Evolutionary conservation across 2,329 filamentous ascomycete species (phyloP).

Genomic region (Penicillium sp.): DNA sequence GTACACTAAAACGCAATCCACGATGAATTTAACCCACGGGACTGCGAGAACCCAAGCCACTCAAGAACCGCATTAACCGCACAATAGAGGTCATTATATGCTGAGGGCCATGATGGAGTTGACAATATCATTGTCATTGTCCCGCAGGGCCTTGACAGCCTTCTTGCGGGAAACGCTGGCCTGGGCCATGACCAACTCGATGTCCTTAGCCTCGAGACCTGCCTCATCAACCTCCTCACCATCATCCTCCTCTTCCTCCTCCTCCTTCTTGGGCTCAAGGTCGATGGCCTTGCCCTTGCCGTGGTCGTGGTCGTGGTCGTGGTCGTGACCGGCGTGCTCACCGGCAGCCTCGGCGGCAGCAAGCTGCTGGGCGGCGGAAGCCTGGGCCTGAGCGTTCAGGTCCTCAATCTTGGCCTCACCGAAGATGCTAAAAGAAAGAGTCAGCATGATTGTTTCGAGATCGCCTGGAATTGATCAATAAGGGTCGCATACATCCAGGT

Average conservation of each 20-base stretch:
- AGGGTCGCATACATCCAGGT: constrained; percentile 86
- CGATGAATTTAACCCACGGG: constrained; percentile 32
- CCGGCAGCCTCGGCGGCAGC: constrained; percentile 70
- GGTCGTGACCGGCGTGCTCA: constrained; percentile 65
- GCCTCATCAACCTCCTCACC: constrained; percentile 93
- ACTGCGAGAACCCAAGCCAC: constrained; percentile 37
- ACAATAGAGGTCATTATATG: constrained; percentile 57
- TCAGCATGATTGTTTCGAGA: constrained; percentile 26
- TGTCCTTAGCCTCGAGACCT: constrained; percentile 97
- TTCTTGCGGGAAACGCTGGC: constrained; percentile 96
- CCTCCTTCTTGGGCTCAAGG: constrained; percentile 66
- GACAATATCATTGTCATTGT: constrained; percentile 99
- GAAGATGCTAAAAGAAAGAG: constrained; percentile 72
- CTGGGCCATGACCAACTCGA: constrained; percentile 98
- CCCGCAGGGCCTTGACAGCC: constrained; percentile 91
- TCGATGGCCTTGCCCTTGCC: constrained; percentile 71
- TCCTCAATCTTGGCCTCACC: constrained; percentile 99
- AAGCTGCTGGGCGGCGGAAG: constrained; percentile 92
- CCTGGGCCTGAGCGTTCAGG: constrained; percentile 96
- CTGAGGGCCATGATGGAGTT: constrained; percentile 99
- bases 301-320: constrained; percentile 38
- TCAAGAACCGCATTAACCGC: constrained; percentile 23
- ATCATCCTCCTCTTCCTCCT: constrained; percentile 87
- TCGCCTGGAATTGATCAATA: not conserved
- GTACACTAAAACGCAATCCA: constrained; percentile 38